A percentile compares a stretch with the other conserved stretches of the same genome.
phyloP scores from a whole-genome alignment of 306 rosid species.

The Fagus crenata region DNA sequence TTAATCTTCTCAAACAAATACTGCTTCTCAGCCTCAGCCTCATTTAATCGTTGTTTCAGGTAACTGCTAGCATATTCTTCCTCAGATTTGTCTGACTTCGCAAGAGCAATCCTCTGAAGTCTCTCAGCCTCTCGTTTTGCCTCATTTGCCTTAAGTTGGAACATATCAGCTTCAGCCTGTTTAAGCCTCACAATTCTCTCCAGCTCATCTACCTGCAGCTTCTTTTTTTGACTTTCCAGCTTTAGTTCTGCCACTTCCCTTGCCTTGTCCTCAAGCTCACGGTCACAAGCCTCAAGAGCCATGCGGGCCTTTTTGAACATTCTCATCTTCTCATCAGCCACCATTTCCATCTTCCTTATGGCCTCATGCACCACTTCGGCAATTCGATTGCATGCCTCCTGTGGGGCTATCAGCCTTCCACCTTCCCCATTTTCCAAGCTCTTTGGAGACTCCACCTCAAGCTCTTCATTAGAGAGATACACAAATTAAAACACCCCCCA shows the following conservation, averaged over 20 bases:
- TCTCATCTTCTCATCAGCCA: conserved; percentile 98
- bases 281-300: conserved; percentile 84
- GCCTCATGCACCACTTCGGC: conserved; percentile 98
- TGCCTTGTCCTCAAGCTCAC: conserved; percentile 82
- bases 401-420: conserved; percentile 86
- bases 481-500: conserved; percentile 19
- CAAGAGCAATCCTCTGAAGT: conserved; percentile 88
- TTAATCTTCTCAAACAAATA: conserved; percentile 94
- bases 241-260: conserved; percentile 85
- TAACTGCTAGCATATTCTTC: conserved; percentile 93
- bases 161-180: conserved; percentile 96
- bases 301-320: conserved; percentile 88
- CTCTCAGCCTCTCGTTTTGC: conserved; percentile 94
- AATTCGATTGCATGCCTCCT: conserved; percentile 90
- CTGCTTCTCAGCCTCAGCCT: conserved; percentile 98
- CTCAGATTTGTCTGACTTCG: conserved; percentile 93
- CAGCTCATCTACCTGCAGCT: conserved; percentile 80
- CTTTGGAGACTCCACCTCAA: conserved; percentile 72
- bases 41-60: conserved; percentile 79
- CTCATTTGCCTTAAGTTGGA: conserved; percentile 89
- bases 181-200: conserved; percentile 96
- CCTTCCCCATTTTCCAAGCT: conserved; percentile 81
- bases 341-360: conserved; percentile 90
- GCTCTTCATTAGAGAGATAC: conserved; percentile 60
- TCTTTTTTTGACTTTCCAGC: conserved; percentile 80